Percentiles rank a stretch among this genome's conserved stretches.
phyloP scores from a whole-genome alignment of 257 asterid species.

The Solanum chiquidenum region DNA sequence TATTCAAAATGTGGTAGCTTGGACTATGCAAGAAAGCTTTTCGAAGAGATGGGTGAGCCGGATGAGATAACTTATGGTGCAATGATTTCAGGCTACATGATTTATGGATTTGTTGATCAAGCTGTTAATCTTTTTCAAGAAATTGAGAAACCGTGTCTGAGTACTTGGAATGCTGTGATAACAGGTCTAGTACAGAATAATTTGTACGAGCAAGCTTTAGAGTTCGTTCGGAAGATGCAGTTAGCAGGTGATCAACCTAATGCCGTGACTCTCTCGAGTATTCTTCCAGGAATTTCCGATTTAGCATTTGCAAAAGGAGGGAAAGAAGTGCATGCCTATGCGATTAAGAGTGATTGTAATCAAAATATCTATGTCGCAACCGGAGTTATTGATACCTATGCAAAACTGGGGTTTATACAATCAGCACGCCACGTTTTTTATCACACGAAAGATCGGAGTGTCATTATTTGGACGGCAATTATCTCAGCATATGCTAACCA shows the following conservation, averaged over 20 bases:
- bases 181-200: conserved; percentile 73
- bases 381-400: conserved; percentile 59
- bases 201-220: conserved; percentile 31
- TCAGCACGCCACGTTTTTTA: conserved; percentile 53
- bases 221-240: conserved; percentile 51
- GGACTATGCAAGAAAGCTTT: conserved; percentile 66
- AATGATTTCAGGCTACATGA: conserved; percentile 76
- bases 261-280: conserved; percentile 58
- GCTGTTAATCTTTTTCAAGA: conserved; percentile 48
- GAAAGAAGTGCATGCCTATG: conserved; percentile 69
- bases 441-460: conserved; percentile 39
- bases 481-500: conserved; percentile 72
- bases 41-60: conserved; percentile 62
- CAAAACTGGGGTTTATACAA: conserved; percentile 59
- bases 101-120: conserved; percentile 53
- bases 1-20: conserved; percentile 81
- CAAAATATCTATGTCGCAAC: conserved; percentile 56
- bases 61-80: conserved; percentile 74
- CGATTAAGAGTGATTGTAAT: conserved; percentile 35
- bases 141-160: conserved; percentile 45
- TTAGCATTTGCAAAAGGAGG: conserved; percentile 54
- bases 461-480: conserved; percentile 77
- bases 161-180: conserved; percentile 76
- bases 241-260: conserved; percentile 41
- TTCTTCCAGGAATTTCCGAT: conserved; percentile 56